Base-by-base conservation (phyloP, 2,329 filamentous ascomycete species). In the Clathrospora elynae region DNA sequence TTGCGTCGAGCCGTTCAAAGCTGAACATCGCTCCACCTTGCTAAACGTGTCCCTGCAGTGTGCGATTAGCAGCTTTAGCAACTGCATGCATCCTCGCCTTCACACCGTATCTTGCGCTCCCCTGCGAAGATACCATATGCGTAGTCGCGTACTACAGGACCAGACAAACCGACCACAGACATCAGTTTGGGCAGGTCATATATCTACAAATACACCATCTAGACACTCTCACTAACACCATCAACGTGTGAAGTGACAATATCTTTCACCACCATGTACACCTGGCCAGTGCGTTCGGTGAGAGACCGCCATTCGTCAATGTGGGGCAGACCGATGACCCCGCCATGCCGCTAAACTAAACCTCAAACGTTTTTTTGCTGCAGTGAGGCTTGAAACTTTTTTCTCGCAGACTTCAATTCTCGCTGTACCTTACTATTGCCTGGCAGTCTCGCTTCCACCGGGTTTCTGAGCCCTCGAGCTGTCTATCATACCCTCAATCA, bases 401-500 rank as follows among this genome's bases (percentile, higher is more conserved):
- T 56, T 47, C 38, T 35, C 22, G 13, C 30, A 35, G 26, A 13
- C 45, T 40, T 35, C 50, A 45, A 50, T 50, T 56, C 34, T 47
- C 55, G 48, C 43, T 48, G 40, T 45, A n/a, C 47, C 46, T 46
- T 49, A 52, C 57, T 57, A 61, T 62, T 64, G 49, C 51, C 58
- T 54, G 58, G 56, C 60, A 62, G 59, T 59, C 62, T 62, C 59
- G 55, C 56, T 59, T 56, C 50, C 49, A 39, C 51, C 59, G 61
- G 64, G 59, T 62, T 34, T 43, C 46, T 51, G 53, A 63, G 59
- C 62, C 63, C 61, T 57, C 55, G 63, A 66, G 65, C 61, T 63
- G 61, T 60, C 59, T 55, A 51, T 54, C 48, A 42, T 41, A 51
- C 51, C 50, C 34, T 43, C 45, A 47, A 60, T 33, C 44, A 70